phyloP scores from a whole-genome alignment of 768 basidiomycete genomes.

The Epithele typhae region DNA sequence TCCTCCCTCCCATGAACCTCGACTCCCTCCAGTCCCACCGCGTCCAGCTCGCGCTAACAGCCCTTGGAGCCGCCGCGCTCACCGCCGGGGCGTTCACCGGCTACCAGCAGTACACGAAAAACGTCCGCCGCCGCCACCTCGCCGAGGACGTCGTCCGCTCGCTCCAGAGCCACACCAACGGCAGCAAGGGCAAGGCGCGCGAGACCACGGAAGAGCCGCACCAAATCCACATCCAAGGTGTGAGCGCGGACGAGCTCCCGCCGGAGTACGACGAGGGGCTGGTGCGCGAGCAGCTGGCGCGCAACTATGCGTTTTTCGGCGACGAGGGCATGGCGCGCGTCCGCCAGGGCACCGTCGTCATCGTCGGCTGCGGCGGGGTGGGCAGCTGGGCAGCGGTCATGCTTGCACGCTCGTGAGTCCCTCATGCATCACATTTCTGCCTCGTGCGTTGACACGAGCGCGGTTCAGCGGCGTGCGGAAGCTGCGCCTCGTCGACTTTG shows the following conservation, averaged over 20 bases:
- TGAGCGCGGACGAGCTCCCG: not conserved
- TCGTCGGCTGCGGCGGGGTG: constrained; percentile 95
- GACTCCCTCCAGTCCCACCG: constrained; percentile 42
- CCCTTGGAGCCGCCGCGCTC: constrained; percentile 56
- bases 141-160: constrained; percentile 54
- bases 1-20: constrained; percentile 22
- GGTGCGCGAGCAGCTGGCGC: constrained; percentile 82
- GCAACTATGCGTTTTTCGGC: constrained; percentile 94
- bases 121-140: constrained; percentile 47
- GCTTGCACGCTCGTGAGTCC: constrained; percentile 82
- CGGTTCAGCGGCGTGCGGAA: constrained; percentile 61
- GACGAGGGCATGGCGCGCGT: constrained; percentile 83
- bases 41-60: constrained; percentile 61
- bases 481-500: constrained; percentile 88
- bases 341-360: constrained; percentile 69
- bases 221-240: constrained; percentile 5
- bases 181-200: constrained; percentile 1
- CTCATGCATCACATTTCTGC: not conserved
- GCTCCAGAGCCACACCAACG: constrained; percentile 28
- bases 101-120: constrained; percentile 46
- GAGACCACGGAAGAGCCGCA: constrained; percentile 1
- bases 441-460: not conserved
- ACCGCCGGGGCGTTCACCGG: constrained; percentile 59
- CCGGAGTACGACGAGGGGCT: constrained; percentile 70
- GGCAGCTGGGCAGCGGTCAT: constrained; percentile 96